Evolutionary conservation across 352 stramenopile species (phyloP).

Genomic region (Phytophthora pluvialis): DNA sequence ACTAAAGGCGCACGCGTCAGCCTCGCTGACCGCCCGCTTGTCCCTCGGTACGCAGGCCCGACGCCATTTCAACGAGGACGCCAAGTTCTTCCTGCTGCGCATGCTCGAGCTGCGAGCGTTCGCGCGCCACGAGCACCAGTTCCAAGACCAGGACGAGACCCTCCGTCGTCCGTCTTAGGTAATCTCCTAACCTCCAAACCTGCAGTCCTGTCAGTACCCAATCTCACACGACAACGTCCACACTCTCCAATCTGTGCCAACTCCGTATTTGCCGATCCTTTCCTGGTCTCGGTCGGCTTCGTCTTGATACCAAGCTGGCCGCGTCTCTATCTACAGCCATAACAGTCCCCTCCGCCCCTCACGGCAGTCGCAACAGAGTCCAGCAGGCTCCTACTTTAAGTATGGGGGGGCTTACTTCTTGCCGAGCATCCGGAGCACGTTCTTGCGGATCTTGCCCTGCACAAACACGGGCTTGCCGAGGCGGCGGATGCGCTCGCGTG

Average conservation of each 20-base stretch:
- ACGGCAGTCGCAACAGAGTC: background rate
- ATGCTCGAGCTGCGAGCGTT: constrained; percentile 47
- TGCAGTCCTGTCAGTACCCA: no score
- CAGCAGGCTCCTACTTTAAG: constrained; percentile 5
- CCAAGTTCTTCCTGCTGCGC: constrained; percentile 45
- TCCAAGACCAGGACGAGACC: constrained; percentile 10
- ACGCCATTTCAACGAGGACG: constrained; percentile 54
- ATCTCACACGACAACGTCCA: background rate
- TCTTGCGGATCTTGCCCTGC: constrained; percentile 82
- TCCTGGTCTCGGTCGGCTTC: no score
- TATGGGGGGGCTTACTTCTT: constrained; percentile 33
- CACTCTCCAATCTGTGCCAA: constrained; percentile 14
- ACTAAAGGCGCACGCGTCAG: constrained; percentile 11
- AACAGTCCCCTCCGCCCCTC: background rate
- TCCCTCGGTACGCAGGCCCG: constrained; percentile 23
- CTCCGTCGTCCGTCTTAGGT: constrained; percentile 8
- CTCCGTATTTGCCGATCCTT: constrained; percentile 27
- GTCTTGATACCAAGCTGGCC: no score
- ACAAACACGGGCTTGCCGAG: constrained; percentile 78
- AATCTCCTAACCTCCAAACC: no score
- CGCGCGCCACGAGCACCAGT: constrained; percentile 10
- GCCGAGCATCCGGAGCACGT: constrained; percentile 76
- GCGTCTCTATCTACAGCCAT: constrained; percentile 23
- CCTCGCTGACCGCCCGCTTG: constrained; percentile 30
- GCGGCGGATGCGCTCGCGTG: constrained; percentile 74